phyloP scores from a whole-genome alignment of 352 stramenopile species.

The Thraustochytrium sp. region DNA sequence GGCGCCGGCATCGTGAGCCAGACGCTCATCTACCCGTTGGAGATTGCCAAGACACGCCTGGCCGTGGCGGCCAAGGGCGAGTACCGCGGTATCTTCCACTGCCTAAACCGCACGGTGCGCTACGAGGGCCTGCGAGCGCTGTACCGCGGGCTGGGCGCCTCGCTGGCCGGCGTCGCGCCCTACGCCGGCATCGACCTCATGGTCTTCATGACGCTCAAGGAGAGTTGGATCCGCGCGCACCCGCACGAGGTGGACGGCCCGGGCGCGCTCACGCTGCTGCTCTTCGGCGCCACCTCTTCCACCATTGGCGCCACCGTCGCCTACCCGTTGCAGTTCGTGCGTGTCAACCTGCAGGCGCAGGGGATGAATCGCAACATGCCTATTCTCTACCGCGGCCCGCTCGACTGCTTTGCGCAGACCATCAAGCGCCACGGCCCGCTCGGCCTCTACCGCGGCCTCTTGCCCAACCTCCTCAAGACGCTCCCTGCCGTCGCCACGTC shows the following conservation, averaged over 20 bases:
- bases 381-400: slow-evolving; percentile 45
- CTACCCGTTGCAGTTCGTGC: slow-evolving; percentile 51
- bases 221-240: slow-evolving; percentile 16
- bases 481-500: slow-evolving; percentile 48
- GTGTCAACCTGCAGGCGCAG: slow-evolving; percentile 51
- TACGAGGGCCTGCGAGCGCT: slow-evolving; percentile 44
- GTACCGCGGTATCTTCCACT: slow-evolving; percentile 50
- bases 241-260: slow-evolving; percentile 17
- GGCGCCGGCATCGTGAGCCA: slow-evolving; percentile 45
- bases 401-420: slow-evolving; percentile 50
- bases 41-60: slow-evolving; percentile 51
- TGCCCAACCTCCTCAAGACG: slow-evolving; percentile 49
- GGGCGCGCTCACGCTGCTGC: slow-evolving; percentile 23
- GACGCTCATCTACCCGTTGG: slow-evolving; percentile 50
- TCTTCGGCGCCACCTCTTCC: slow-evolving; percentile 43
- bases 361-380: slow-evolving; percentile 47
- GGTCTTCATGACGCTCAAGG: slow-evolving; percentile 49
- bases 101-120: slow-evolving; percentile 41
- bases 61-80: slow-evolving; percentile 45
- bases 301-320: slow-evolving; percentile 46
- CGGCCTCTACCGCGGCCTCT: slow-evolving; percentile 49
- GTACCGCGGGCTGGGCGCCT: slow-evolving; percentile 49
- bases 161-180: slow-evolving; percentile 48
- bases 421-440: slow-evolving; percentile 39
- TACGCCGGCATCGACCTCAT: slow-evolving; percentile 50